Base-by-base conservation (phyloP, 768 basidiomycete species). In the Mycena rosella region DNA sequence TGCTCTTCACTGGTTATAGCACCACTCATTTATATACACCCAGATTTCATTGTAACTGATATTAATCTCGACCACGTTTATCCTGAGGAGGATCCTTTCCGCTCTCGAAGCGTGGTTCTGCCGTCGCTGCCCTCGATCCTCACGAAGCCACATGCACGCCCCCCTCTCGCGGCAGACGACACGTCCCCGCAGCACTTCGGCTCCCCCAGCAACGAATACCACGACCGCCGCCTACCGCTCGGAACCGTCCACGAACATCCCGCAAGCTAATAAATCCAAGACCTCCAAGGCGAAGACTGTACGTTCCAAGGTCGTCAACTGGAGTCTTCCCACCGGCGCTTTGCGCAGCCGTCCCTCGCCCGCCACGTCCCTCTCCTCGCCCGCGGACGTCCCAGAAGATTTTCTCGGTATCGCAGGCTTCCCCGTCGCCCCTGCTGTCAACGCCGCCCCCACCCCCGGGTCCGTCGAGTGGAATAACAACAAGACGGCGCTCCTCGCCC, bases 121-220 rank as follows among this genome's bases (percentile, higher is more conserved):
- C 65, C 65, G 5, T 67, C 65, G 8, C 59, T 67, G 2, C 59
- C 65, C 17, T 67, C 65, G 14, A 54, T 60, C 27, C 45, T 67
- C 45, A 67, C 36, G 32, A 42, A 30, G 9, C 65, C 59, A 11
- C 38, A 20, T 15, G 3, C 36, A 2, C 65, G 59, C 18, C 20
- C 47, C 11, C 53, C 65, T 0, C 7, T 47, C n/a, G 52, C 22
- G 7, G 18, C 10, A 7, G 15, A 47, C 6, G 47, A 10, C 5
- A 7, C 13, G 29, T 8, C 22, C 7, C 42, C 26, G 15, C 26
- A 66, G 27, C 26, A 60, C 52, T 67, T 67, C 9, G 65, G 52
- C 4, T 17, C 15, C 7, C 59, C 65, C 10, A 55, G 52, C 36
- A 55, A 27, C 27, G 27, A 55, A 5, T 67, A 30, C 36, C 54